These are phyloP conservation scores for Fraxinus dipetala DNA, from an alignment of 305 asterid genomes.

Conservation along the genomic window DNA sequence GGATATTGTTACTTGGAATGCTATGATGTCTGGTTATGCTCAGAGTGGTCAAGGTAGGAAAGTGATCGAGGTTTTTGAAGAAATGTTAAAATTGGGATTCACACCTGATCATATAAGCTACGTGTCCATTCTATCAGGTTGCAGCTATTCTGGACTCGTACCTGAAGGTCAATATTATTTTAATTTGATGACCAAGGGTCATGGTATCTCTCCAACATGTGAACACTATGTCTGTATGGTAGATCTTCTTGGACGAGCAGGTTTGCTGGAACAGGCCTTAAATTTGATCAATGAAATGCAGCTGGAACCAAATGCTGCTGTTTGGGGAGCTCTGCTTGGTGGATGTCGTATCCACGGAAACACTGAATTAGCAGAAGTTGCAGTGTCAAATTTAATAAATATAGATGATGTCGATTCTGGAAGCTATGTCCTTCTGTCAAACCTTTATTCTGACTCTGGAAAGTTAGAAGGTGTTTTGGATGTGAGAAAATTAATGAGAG, in stretches of 20 bases:
- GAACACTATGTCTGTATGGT: slow-evolving; percentile 23
- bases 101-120: slow-evolving; percentile 12
- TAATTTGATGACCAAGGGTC: slow-evolving; percentile 11
- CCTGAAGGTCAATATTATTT: slow-evolving; percentile 20
- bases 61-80: slow-evolving; percentile 18
- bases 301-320: slow-evolving; percentile 18
- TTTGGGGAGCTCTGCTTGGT: slow-evolving; percentile 22
- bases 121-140: slow-evolving; percentile 20
- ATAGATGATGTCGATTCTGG: slow-evolving; percentile 13
- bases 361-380: slow-evolving; percentile 19
- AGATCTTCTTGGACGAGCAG: slow-evolving; percentile 22
- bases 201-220: slow-evolving; percentile 17
- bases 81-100: slow-evolving; percentile 8
- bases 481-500: slow-evolving; percentile 16
- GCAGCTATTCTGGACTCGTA: slow-evolving; percentile 19
- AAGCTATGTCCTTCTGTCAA: slow-evolving; percentile 22
- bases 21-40: slow-evolving; percentile 26
- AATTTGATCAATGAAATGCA: slow-evolving; percentile 20
- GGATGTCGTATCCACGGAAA: slow-evolving; percentile 19
- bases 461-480: slow-evolving; percentile 18
- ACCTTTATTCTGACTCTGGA: slow-evolving; percentile 20
- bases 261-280: slow-evolving; percentile 16
- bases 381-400: slow-evolving; percentile 2
- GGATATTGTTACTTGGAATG: slow-evolving; percentile 21
- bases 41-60: slow-evolving; percentile 25